A percentile compares a stretch with the other conserved stretches of the same genome.
These are phyloP conservation scores for Globisporangium spinosum DNA, from an alignment of 352 stramenopile genomes.

Conservation along the genomic window DNA sequence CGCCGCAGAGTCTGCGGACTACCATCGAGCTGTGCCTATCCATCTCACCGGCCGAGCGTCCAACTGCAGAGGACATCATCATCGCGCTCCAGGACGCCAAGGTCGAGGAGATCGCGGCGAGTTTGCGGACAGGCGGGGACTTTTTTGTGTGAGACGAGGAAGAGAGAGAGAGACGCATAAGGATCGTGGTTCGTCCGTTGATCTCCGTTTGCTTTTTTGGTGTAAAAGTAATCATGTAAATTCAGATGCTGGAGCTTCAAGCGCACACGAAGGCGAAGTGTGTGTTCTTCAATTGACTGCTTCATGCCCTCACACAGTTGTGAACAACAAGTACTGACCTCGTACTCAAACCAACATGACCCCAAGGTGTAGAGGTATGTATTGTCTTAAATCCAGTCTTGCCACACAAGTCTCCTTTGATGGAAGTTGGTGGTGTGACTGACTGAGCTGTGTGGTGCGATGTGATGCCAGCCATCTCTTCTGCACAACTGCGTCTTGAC, in stretches of 20 bases:
- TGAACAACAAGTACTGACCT: too few relatives aligned
- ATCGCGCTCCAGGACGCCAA: conserved; percentile 34
- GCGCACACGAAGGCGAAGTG: not conserved
- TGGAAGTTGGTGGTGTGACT: too few relatives aligned
- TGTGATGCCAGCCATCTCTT: too few relatives aligned
- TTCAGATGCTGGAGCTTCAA: not conserved
- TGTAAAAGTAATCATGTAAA: not conserved
- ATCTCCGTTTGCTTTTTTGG: not conserved
- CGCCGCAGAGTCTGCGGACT: conserved; percentile 34
- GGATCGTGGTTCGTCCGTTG: not conserved
- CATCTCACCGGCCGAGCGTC: conserved; percentile 43
- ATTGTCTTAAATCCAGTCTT: too few relatives aligned
- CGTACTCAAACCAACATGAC: too few relatives aligned
- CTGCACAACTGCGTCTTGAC: too few relatives aligned
- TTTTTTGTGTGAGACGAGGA: conserved; percentile 17
- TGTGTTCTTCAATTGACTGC: not conserved
- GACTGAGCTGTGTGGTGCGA: too few relatives aligned
- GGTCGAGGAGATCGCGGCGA: conserved; percentile 27
- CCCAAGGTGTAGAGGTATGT: too few relatives aligned
- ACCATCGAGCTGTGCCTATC: conserved; percentile 50
- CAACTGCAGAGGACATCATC: conserved; percentile 47
- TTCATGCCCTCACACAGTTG: too few relatives aligned
- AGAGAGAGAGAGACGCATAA: not conserved
- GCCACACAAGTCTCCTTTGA: too few relatives aligned
- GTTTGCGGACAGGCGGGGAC: conserved; percentile 18